Conservation (phyloP, 2,329 filamentous ascomycete genomes). For the Tolypocladium guangdongense region DNA sequence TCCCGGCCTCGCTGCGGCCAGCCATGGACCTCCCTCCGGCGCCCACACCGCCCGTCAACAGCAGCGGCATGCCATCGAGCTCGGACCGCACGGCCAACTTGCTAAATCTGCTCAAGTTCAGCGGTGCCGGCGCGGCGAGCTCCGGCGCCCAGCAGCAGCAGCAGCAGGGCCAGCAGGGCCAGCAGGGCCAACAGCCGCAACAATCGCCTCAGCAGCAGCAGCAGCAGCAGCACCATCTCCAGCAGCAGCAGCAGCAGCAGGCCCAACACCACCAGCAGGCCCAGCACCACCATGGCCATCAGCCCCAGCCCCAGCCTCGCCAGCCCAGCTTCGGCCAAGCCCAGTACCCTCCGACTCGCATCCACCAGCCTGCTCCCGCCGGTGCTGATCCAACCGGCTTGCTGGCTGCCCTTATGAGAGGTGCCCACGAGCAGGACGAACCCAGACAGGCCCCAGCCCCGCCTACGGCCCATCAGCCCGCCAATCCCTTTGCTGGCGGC, state of each 20-base stretch:
- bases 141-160: slow-evolving; percentile 23
- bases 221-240: slow-evolving; percentile 9
- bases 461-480: slow-evolving; percentile 13
- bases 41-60: slow-evolving; percentile 35
- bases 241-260: slow-evolving; percentile 17
- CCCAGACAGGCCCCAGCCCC: slow-evolving; percentile 11
- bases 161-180: slow-evolving; percentile 17
- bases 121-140: slow-evolving; percentile 22
- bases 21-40: slow-evolving; percentile 38
- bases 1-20: slow-evolving; percentile 5
- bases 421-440: slow-evolving; percentile 38
- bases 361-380: slow-evolving; percentile 47
- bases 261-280: slow-evolving; percentile 16
- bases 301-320: slow-evolving; percentile 9
- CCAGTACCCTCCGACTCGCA: slow-evolving; percentile 23
- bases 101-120: slow-evolving; percentile 53
- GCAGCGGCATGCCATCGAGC: slow-evolving; percentile 24
- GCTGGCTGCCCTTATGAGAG: slow-evolving; percentile 50
- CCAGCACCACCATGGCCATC: slow-evolving; percentile 9
- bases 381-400: slow-evolving; percentile 46
- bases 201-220: slow-evolving; percentile 13
- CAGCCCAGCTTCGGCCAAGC: slow-evolving; percentile 9
- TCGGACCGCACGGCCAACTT: slow-evolving; percentile 42
- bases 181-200: slow-evolving; percentile 9
- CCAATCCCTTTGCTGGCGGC: slow-evolving; percentile 32